These are phyloP conservation scores for Harrya chromipes DNA, from an alignment of 768 basidiomycete species.

Conservation along the genomic window DNA sequence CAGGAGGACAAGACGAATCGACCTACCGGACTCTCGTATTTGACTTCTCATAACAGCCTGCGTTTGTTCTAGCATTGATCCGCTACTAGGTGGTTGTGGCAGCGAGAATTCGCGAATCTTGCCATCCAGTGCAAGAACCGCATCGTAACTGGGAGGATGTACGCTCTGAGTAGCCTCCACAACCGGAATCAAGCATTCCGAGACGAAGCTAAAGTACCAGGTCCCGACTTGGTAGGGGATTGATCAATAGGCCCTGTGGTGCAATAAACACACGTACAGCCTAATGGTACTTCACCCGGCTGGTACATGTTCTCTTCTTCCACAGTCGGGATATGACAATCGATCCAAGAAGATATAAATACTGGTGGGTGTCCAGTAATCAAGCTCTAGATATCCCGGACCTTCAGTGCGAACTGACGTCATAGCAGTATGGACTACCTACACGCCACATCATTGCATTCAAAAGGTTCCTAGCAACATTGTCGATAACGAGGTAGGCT, in stretches of 20 bases:
- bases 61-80: constrained; percentile 41
- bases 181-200: constrained; percentile 43
- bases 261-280: constrained; percentile 36
- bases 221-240: constrained; percentile 38
- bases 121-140: constrained; percentile 46
- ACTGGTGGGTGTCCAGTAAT: constrained; percentile 49
- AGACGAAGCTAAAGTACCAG: constrained; percentile 43
- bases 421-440: background rate
- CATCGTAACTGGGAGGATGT: constrained; percentile 45
- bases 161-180: constrained; percentile 39
- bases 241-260: background rate
- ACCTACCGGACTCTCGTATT: constrained; percentile 45
- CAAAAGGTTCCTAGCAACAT: constrained; percentile 37
- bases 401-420: background rate
- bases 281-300: constrained; percentile 40
- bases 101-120: constrained; percentile 42
- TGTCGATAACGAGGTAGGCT: background rate
- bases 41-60: constrained; percentile 40
- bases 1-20: background rate
- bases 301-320: constrained; percentile 46
- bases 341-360: constrained; percentile 40
- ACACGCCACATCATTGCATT: constrained; percentile 46
- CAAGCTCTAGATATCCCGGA: constrained; percentile 30
- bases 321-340: constrained; percentile 44
- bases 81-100: constrained; percentile 17